Percentiles rank a stretch among this genome's conserved stretches.
Conservation (phyloP, 2,329 filamentous ascomycete genomes). For the Scleromitrula shiraiana region DNA sequence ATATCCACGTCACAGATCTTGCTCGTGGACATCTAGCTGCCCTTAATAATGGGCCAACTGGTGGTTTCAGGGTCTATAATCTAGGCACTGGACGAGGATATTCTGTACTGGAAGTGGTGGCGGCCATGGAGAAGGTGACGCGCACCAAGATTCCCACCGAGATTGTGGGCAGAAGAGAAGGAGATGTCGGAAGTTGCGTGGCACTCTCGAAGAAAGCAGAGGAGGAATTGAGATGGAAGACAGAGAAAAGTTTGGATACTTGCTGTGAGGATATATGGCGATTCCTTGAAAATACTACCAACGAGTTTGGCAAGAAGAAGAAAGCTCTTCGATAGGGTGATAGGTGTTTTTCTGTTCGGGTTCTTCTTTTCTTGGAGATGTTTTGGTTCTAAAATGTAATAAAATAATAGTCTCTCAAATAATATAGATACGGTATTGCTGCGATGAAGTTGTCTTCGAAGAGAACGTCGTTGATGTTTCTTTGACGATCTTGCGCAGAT, state of each 20-base stretch:
- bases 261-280: slow-evolving; percentile 22
- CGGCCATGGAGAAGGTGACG: slow-evolving; percentile 33
- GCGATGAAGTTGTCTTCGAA: background rate
- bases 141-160: slow-evolving; percentile 32
- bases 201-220: slow-evolving; percentile 35
- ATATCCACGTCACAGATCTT: slow-evolving; percentile 59
- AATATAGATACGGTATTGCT: too few relatives aligned
- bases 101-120: slow-evolving; percentile 38
- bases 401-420: background rate
- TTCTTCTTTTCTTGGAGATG: background rate
- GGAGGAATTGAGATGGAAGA: slow-evolving; percentile 37
- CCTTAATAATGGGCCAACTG: slow-evolving; percentile 28
- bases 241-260: slow-evolving; percentile 22
- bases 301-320: background rate
- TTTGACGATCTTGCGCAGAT: background rate
- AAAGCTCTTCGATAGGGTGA: background rate
- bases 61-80: slow-evolving; percentile 38
- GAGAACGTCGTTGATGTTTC: background rate
- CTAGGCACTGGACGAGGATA: slow-evolving; percentile 39
- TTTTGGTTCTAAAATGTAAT: background rate
- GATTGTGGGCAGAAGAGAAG: slow-evolving; percentile 33
- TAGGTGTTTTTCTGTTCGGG: background rate
- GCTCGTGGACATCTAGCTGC: slow-evolving; percentile 57
- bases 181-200: slow-evolving; percentile 38
- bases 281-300: slow-evolving; percentile 15